Evolutionary conservation across 805 yeast species (phyloP).

Genomic region (Yamadazyma paraphyllophila): DNA sequence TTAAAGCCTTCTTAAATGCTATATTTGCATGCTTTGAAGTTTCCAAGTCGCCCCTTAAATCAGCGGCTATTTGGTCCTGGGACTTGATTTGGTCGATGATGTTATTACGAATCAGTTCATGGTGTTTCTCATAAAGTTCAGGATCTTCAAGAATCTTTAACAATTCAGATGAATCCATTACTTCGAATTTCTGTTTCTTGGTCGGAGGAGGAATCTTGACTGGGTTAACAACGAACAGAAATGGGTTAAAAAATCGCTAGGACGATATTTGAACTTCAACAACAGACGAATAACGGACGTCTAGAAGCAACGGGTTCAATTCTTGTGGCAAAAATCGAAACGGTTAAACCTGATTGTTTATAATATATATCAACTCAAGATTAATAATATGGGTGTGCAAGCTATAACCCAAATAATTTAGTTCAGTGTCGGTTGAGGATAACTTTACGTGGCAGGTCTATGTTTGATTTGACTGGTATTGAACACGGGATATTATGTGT

Average conservation of each 20-base stretch:
- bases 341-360: too few species aligned
- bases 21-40: conserved; percentile 54
- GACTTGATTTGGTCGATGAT: conserved; percentile 25
- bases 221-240: conserved; percentile 4
- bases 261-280: conserved; percentile 1
- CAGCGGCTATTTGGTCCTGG: conserved; percentile 28
- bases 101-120: conserved; percentile 29
- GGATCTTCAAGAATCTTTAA: conserved; percentile 41
- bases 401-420: too few species aligned
- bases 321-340: too few species aligned
- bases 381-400: too few species aligned
- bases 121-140: conserved; percentile 25
- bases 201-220: conserved; percentile 18
- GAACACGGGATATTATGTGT: background rate
- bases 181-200: conserved; percentile 16
- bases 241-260: background rate
- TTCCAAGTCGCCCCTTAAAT: conserved; percentile 30
- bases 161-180: conserved; percentile 33
- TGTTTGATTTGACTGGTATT: background rate
- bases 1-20: conserved; percentile 68
- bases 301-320: too few species aligned
- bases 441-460: too few species aligned
- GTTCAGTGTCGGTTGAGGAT: too few species aligned
- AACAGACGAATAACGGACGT: background rate
- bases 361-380: too few species aligned